Evolutionary conservation across 2,329 filamentous ascomycete species (phyloP), one percentile per base, ranked within the genome.

Genomic region (Apiospora malaysiana): DNA sequence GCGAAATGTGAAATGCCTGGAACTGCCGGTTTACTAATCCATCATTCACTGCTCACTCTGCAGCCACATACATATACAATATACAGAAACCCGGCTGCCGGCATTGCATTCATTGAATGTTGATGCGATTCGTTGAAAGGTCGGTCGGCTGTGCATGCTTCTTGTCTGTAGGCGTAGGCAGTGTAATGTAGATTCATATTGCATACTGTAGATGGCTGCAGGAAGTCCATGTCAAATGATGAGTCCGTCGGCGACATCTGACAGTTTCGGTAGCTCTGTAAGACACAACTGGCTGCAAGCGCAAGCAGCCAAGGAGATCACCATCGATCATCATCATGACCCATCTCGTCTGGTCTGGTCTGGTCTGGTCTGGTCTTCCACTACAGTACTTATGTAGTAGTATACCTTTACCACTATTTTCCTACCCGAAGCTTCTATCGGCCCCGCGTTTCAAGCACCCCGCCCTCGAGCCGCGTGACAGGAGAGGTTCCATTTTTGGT

Each of bases 381-480:
- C n/a, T n/a, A n/a, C n/a, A n/a, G n/a, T n/a, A n/a, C n/a, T n/a
- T n/a, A n/a, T n/a, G n/a, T n/a, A n/a, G n/a, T n/a, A n/a, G n/a
- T n/a, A n/a, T n/a, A n/a, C n/a, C n/a, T n/a, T n/a, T n/a, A n/a
- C n/a, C n/a, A 16, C 23, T 51, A 25, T 27, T 51, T 51, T 21
- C 16, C 16, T 63, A 40, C 56, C 56, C 56, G 56, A 40, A 40
- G 10, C 32, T 63, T 40, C 32, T 40, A 12, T 63, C 56, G 56
- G 32, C 56, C 56, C 56, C 32, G 32, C 32, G 27, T 63, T 63
- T 40, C 18, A 21, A 63, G 1, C 56, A 32, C 23, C 56, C 56
- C 56, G 27, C 27, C 56, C 56, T 63, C 56, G 56, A 63, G 56
- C 56, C 56, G 32, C 56, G 56, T 63, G 56, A 63, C 56, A 63